Evolutionary conservation across 345 rosid species (phyloP).

Genomic region (Limnanthes douglasii): DNA sequence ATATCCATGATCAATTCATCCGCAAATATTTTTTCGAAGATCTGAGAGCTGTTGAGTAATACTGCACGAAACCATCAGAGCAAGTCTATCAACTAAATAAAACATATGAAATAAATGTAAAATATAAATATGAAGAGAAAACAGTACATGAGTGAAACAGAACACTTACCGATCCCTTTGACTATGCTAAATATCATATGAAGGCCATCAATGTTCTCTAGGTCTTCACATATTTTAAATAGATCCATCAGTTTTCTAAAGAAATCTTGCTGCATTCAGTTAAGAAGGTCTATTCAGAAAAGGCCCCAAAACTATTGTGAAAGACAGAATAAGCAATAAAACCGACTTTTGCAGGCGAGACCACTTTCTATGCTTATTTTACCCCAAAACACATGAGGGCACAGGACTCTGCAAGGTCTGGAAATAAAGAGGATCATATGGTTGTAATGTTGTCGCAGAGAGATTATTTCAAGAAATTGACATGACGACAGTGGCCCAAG

Average conservation of each 20-base stretch:
- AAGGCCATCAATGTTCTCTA: slow-evolving; percentile 46
- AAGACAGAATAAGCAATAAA: too few species aligned
- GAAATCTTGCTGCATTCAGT: slow-evolving; percentile 52
- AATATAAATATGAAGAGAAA: slow-evolving; percentile 7
- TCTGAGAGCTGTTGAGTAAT: slow-evolving; percentile 60
- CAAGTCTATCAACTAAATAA: slow-evolving; percentile 8
- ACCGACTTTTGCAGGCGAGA: too few species aligned
- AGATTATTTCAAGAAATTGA: too few species aligned
- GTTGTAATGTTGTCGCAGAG: too few species aligned
- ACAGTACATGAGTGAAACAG: slow-evolving; percentile 6
- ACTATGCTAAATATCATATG: slow-evolving; percentile 76
- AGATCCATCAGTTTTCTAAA: slow-evolving; percentile 61
- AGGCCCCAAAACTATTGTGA: too few species aligned
- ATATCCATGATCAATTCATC: slow-evolving; percentile 79
- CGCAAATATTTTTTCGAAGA: slow-evolving; percentile 69
- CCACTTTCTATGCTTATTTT: too few species aligned
- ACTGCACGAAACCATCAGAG: slow-evolving; percentile 34
- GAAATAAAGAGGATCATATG: too few species aligned
- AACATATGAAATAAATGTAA: slow-evolving; percentile 2
- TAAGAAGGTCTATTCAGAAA: slow-evolving; percentile 11
- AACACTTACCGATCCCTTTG: slow-evolving; percentile 63
- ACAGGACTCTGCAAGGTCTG: too few species aligned
- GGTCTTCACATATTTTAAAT: slow-evolving; percentile 57
- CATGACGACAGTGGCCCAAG: too few species aligned
- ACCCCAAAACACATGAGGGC: too few species aligned